Base-by-base conservation (phyloP, 163 green algal genomes). In the Scenedesmus sp. region DNA sequence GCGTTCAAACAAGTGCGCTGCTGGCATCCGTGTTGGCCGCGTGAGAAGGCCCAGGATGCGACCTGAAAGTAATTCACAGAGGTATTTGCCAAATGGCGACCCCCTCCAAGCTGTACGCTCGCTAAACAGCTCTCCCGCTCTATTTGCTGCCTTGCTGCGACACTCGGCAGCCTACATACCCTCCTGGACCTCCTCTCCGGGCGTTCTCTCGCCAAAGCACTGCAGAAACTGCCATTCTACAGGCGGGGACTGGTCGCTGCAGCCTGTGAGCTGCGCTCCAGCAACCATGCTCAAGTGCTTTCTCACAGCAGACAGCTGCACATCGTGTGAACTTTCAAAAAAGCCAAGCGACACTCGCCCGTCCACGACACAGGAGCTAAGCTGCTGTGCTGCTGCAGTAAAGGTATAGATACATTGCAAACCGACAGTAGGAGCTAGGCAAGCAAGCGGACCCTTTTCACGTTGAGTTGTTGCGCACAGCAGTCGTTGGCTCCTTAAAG, bases 161-260 rank as follows among this genome's bases (percentile, higher is more conserved):
- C 52, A 16, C 54, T 6, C 70, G 82, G 55, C 84, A 23, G 66
- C 26, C 85, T 23, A 90, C 95, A 74, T 90, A 99, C 98, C 98
- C 86, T 99, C 97, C 89, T 99, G 97, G 6, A 99, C 97, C 84
- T 99, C 97, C 90, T 99, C 98, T 2, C 97, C 97, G 59, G 97
- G 96, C 15, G 96, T 97, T 1, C 98, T 93, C 76, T 99, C 98
- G 6, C 98, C 98, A 94, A 99, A 99, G 82, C 99, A 99, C 82
- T 99, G 98, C 46, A 98, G 92, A 84, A 99, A 99, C 70, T 90
- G 83, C 90, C 90, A 93, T 60, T 90, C 83, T 20, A 92, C 55
- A 8, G 89, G 89, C 26, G 73, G 57, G n/a, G 87, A 13, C 87
- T 60, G 26, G 26, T 90, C 82, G 76, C 76, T 59, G 76, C 76